Conservation (phyloP, 208 protist genomes). For the Vickermania ingenoplastis region DNA sequence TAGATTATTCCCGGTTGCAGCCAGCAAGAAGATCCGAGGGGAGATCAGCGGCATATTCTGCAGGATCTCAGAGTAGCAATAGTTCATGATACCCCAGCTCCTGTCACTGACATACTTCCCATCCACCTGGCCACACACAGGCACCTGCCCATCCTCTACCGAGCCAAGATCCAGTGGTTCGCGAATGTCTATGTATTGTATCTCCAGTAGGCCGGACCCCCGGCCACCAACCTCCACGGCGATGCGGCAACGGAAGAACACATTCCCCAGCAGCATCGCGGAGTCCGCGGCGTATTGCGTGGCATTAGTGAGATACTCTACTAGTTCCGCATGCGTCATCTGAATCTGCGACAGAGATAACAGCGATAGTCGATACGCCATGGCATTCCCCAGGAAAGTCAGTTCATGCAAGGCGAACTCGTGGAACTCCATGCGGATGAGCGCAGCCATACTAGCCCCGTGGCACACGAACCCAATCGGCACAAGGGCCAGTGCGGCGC, state of each 20-base stretch:
- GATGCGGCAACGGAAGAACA: background rate
- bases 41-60: background rate
- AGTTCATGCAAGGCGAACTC: conserved; percentile 3
- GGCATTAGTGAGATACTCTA: background rate
- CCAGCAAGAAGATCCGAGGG: background rate
- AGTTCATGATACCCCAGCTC: background rate
- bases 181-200: background rate
- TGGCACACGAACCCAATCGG: background rate
- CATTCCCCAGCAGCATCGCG: background rate
- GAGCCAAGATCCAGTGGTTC: background rate
- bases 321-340: background rate
- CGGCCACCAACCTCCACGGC: background rate
- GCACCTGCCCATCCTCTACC: background rate
- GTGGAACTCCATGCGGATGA: background rate
- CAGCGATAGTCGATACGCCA: background rate
- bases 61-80: background rate
- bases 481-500: background rate
- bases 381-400: background rate
- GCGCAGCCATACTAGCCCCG: background rate
- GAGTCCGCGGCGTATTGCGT: background rate
- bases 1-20: background rate
- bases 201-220: background rate
- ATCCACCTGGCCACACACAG: background rate
- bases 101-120: background rate
- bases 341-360: background rate